Evolutionary conservation across 2,329 filamentous ascomycete genomes (phyloP), one percentile per base, ranked within the genome.

Genomic region (Teratosphaeria zuluensis): DNA sequence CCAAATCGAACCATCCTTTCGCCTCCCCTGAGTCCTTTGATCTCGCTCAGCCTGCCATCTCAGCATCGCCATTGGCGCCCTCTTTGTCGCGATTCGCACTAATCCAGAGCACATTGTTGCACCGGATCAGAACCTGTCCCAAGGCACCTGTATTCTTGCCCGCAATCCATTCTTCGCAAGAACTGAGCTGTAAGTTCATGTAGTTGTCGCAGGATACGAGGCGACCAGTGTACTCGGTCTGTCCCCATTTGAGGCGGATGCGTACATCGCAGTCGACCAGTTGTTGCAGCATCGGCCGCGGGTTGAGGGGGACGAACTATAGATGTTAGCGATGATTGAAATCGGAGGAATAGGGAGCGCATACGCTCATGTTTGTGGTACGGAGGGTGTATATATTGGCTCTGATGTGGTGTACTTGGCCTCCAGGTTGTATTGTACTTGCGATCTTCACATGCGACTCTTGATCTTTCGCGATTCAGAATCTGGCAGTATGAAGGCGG

Each of bases 71-170:
- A 55, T 68, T 69, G 55, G 60, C 56, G 31, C 19, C 54, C 32
- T 63, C 56, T 55, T 63, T 63, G 54, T 59, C 56, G 31, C 67
- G 61, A 61, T 64, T 66, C 57, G 78, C 80, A 38, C 80, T 82
- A 69, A 97, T 92, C 88, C 90, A 97, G 53, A 97, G 81, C n/a
- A 97, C 92, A 72, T 97, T 97, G 77, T 97, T 97, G 77, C 91
- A 95, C 72, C 89, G 81, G 70, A 99, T 97, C 69, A 99, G 76
- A 53, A 99, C 92, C 76, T 96, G 88, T 6, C 94, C 94, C 65
- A 99, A 77, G 54, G 84, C 84, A 59, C 91, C 92, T 38, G 88
- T 90, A 73, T 85, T 86, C 81, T 95, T 89, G 66, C 90, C 87
- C 72, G 91, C 85, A 70, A 96, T 89, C 76, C 87, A 96, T 76